phyloP scores from a whole-genome alignment of 2,329 filamentous ascomycete species.

The Amesomyces nigricolor region DNA sequence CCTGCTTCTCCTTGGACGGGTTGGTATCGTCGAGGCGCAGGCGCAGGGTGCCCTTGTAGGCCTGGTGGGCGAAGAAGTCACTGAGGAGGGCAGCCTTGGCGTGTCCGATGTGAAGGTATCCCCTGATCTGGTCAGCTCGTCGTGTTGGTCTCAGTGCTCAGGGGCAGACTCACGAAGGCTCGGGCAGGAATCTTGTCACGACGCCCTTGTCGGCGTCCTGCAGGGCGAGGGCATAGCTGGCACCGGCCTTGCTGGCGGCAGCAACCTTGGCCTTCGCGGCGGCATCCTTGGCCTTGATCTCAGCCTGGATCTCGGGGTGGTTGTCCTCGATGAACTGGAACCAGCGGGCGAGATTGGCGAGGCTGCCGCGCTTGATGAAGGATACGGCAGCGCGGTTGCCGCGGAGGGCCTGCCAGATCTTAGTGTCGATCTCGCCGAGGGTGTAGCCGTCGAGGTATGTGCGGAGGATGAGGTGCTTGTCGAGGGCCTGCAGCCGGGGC shows the following conservation, averaged over 20 bases:
- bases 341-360: conserved; percentile 78
- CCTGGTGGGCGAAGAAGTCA: conserved; percentile 93
- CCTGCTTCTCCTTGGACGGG: conserved; percentile 92
- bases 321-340: conserved; percentile 78
- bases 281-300: conserved; percentile 64
- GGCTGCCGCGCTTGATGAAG: conserved; percentile 70
- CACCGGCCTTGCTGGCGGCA: conserved; percentile 68
- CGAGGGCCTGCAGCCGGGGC: conserved; percentile 50
- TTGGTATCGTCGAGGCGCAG: conserved; percentile 97
- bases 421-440: conserved; percentile 69
- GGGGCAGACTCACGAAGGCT: conserved; percentile 64
- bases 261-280: conserved; percentile 64
- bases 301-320: conserved; percentile 68
- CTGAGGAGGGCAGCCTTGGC: conserved; percentile 70
- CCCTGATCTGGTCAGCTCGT: conserved; percentile 36
- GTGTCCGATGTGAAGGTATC: conserved; percentile 92
- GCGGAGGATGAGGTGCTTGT: conserved; percentile 81
- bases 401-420: conserved; percentile 76
- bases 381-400: conserved; percentile 79
- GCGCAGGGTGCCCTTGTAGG: conserved; percentile 84
- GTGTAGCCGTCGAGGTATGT: conserved; percentile 80
- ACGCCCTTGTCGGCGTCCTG: conserved; percentile 83
- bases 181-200: conserved; percentile 86
- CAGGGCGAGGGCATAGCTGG: conserved; percentile 82
- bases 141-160: conserved; percentile 16